These are phyloP conservation scores for Chrysanthemum lavandulifolium DNA, from an alignment of 129 eudicot species.

Conservation along the genomic window DNA sequence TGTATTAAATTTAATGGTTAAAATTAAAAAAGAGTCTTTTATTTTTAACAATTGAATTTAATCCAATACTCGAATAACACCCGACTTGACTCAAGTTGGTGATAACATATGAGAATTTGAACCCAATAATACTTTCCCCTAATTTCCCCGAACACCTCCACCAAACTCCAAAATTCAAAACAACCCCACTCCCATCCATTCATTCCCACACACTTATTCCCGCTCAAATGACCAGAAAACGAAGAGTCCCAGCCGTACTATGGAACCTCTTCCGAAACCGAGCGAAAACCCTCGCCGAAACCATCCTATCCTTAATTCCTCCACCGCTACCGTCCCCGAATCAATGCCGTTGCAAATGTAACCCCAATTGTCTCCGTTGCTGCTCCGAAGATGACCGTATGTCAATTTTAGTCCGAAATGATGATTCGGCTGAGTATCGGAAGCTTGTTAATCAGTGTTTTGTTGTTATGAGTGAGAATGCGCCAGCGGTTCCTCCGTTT, in stretches of 20 bases:
- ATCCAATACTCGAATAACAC: no score
- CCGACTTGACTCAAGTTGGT: no score
- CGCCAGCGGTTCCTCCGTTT: conserved; percentile 47
- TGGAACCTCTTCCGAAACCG: conserved; percentile 57
- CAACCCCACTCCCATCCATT: no score
- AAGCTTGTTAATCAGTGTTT: conserved; percentile 52
- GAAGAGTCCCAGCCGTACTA: conserved; percentile 12
- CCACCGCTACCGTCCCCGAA: conserved; percentile 26
- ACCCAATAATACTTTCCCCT: no score
- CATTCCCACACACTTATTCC: no score
- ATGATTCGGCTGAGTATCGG: conserved; percentile 56
- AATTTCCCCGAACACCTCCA: no score
- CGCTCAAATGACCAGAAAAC: no score
- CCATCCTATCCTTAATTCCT: conserved; percentile 45
- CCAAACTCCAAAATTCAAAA: no score
- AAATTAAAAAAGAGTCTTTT: no score
- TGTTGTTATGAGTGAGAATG: conserved; percentile 49
- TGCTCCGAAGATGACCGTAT: conserved; percentile 35
- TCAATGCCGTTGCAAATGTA: conserved; percentile 42
- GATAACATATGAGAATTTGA: no score
- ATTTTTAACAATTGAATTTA: no score
- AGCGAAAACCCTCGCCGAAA: conserved; percentile 52
- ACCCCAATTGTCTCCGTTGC: conserved; percentile 55
- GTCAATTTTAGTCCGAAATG: conserved; percentile 46
- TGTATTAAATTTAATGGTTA: no score